Evolutionary conservation across 306 rosid genomes (phyloP).

Genomic region (Fagus crenata): DNA sequence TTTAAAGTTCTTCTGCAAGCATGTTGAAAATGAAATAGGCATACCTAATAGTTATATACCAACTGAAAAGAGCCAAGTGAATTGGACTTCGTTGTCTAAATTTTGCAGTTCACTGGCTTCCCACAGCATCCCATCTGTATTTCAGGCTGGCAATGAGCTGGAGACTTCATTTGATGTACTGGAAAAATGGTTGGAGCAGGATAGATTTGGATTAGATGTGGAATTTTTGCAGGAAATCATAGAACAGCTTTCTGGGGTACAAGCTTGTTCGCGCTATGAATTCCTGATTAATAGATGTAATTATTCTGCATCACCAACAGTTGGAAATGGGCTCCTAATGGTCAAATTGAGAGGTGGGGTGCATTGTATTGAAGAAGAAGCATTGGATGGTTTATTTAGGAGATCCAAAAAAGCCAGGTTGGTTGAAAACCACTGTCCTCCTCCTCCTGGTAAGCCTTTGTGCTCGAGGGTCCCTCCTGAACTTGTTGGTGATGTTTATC

Average conservation of each 20-base stretch:
- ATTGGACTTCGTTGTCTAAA: slow-evolving; percentile 48
- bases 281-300: slow-evolving; percentile 52
- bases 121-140: slow-evolving; percentile 44
- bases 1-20: slow-evolving; percentile 63
- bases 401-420: slow-evolving; percentile 53
- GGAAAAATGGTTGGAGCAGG: slow-evolving; percentile 84
- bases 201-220: slow-evolving; percentile 88
- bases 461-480: slow-evolving; percentile 67
- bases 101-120: slow-evolving; percentile 57
- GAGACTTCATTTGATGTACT: slow-evolving; percentile 40
- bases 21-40: slow-evolving; percentile 47
- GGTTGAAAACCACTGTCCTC: slow-evolving; percentile 40
- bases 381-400: slow-evolving; percentile 49
- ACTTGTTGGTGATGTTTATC: slow-evolving; percentile 80
- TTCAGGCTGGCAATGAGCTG: slow-evolving; percentile 48
- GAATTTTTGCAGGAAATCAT: slow-evolving; percentile 92
- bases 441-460: slow-evolving; percentile 84
- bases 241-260: slow-evolving; percentile 72
- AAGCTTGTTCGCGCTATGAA: slow-evolving; percentile 57
- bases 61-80: slow-evolving; percentile 39
- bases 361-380: slow-evolving; percentile 54
- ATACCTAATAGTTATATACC: slow-evolving; percentile 28
- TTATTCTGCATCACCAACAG: slow-evolving; percentile 57
- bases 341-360: slow-evolving; percentile 49
- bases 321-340: slow-evolving; percentile 73